Evolutionary conservation across 148 eudicot species (phyloP), one percentile per base, ranked within the genome.

Genomic region (Diospyros kaki): DNA sequence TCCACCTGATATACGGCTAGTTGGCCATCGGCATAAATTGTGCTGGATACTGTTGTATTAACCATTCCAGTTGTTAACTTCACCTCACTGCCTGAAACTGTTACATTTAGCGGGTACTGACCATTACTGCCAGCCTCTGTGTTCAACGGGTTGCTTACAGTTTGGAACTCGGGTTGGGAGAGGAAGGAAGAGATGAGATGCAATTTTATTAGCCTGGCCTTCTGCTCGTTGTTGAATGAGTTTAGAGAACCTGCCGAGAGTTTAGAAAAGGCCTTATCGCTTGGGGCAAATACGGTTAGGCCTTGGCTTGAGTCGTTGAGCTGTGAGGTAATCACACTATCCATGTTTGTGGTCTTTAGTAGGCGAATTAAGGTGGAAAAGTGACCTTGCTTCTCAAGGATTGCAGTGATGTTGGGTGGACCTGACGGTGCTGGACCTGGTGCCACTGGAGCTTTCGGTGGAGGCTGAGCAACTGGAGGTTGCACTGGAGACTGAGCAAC

Each of bases 1-100:
- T 64, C 67, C 67, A 64, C 46, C 67, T 64, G 46, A 64, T 64
- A 64, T 5, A 64, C 67, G 41, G 67, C 67, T 2, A 64, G 67
- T 15, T 64, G 11, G 46, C 17, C 42, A 64, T 64, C 67, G 13
- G 46, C 41, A 42, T 64, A 64, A 11, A 64, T 14, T 41, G 46
- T 64, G 7, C 41, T 5, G 4, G 67, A 12, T n/a, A 64, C n/a
- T 10, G 67, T 41, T 13, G 67, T n/a, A 14, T 64, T 64, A 15
- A 64, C 67, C 40, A 64, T 12, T 46, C 52, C 52, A 48, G 52
- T 48, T 48, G 52, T 4, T 64, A 64, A 11, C n/a, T 64, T 64
- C 17, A 42, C 67, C 42, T 40, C 15, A 13, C 6, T 42, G 15
- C 46, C 67, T 2, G 46, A 9, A 1, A 46, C 41, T 4, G 46